Conservation (phyloP, 2,329 filamentous ascomycete genomes). For the Penicillium sp. region DNA sequence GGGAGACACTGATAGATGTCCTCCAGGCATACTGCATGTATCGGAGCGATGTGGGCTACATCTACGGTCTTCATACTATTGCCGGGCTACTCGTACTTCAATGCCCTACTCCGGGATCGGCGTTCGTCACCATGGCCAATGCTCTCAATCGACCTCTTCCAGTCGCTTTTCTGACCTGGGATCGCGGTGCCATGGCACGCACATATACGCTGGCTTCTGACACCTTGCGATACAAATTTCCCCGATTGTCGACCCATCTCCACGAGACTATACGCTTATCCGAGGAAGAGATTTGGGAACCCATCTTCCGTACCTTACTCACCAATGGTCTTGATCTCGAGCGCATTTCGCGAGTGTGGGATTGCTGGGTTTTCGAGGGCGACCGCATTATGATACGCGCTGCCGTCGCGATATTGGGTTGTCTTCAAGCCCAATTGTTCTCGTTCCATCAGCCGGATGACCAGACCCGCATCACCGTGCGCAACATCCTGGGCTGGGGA, state of each 20-base stretch:
- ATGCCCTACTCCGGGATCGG: slow-evolving; percentile 47
- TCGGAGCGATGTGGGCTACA: slow-evolving; percentile 57
- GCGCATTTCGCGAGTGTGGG: slow-evolving; percentile 53
- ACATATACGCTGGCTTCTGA: slow-evolving; percentile 52
- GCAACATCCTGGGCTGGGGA: slow-evolving; percentile 35
- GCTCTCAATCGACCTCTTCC: slow-evolving; percentile 56
- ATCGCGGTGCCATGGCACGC: slow-evolving; percentile 51
- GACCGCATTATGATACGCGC: slow-evolving; percentile 47
- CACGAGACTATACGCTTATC: slow-evolving; percentile 37
- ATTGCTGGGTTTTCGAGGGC: slow-evolving; percentile 57
- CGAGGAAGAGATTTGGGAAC: slow-evolving; percentile 46
- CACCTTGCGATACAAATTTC: slow-evolving; percentile 54
- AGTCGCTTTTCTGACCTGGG: slow-evolving; percentile 55
- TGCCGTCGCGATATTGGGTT: slow-evolving; percentile 42
- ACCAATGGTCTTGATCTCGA: slow-evolving; percentile 49
- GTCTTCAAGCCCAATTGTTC: slow-evolving; percentile 41
- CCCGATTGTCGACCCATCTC: slow-evolving; percentile 51
- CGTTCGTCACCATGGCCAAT: slow-evolving; percentile 57
- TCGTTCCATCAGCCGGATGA: slow-evolving; percentile 36
- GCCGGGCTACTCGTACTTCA: slow-evolving; percentile 56
- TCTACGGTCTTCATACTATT: slow-evolving; percentile 54
- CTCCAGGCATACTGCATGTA: slow-evolving; percentile 60
- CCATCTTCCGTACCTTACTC: slow-evolving; percentile 51
- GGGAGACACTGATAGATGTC: slow-evolving; percentile 53
- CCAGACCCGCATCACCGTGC: slow-evolving; percentile 31